Evolutionary conservation across 2,329 filamentous ascomycete genomes (phyloP).

Genomic region (Epichloe gansuensis): DNA sequence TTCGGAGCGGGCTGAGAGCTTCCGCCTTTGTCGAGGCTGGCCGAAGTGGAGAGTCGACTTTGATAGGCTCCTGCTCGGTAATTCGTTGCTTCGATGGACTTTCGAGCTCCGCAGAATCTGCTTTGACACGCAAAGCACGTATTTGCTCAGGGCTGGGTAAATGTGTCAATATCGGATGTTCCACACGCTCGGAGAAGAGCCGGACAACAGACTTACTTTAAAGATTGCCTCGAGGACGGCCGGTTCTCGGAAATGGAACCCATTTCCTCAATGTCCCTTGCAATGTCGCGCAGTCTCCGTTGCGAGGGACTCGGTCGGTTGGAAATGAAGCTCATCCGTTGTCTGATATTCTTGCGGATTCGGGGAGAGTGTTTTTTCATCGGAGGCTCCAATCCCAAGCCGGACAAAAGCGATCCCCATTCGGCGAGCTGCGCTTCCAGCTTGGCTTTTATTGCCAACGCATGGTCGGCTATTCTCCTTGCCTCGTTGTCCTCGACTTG

Average conservation of each 20-base stretch:
- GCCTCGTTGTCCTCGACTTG: slow-evolving; percentile 49
- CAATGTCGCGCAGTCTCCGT: slow-evolving; percentile 43
- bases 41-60: slow-evolving; percentile 35
- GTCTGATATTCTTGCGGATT: slow-evolving; percentile 27
- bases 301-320: slow-evolving; percentile 36
- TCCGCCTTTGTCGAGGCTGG: slow-evolving; percentile 7
- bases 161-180: background rate
- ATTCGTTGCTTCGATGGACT: slow-evolving; percentile 47
- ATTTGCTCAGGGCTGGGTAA: slow-evolving; percentile 46
- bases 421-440: slow-evolving; percentile 62
- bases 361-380: slow-evolving; percentile 32
- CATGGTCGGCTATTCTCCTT: slow-evolving; percentile 49
- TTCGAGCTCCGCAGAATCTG: slow-evolving; percentile 54
- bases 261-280: slow-evolving; percentile 38
- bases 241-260: slow-evolving; percentile 56
- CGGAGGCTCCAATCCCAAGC: slow-evolving; percentile 49
- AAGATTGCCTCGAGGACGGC: slow-evolving; percentile 50
- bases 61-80: slow-evolving; percentile 42
- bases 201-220: slow-evolving; percentile 41
- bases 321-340: slow-evolving; percentile 27
- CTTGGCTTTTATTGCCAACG: slow-evolving; percentile 54
- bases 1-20: slow-evolving; percentile 12
- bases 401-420: slow-evolving; percentile 52
- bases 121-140: slow-evolving; percentile 40
- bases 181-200: background rate